These are phyloP conservation scores for Isatis tinctoria DNA, from an alignment of 345 rosid species.

Conservation along the genomic window DNA sequence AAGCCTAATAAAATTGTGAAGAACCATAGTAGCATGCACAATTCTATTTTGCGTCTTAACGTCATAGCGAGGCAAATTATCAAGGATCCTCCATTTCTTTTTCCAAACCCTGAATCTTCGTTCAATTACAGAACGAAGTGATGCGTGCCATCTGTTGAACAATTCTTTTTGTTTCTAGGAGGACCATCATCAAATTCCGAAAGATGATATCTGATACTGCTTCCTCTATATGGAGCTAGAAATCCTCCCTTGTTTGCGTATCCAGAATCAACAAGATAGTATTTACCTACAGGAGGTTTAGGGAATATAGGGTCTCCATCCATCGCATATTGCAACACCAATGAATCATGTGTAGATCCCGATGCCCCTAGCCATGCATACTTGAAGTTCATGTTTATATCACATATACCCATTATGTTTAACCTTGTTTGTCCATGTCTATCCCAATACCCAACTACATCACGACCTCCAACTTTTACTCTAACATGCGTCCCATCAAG, in stretches of 20 bases:
- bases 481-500: neutral
- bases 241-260: neutral
- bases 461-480: neutral
- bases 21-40: neutral
- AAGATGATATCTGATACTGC: neutral
- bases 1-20: neutral
- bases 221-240: neutral
- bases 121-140: neutral
- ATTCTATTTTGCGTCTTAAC: neutral
- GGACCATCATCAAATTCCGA: neutral
- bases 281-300: neutral
- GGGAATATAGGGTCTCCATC: neutral
- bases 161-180: neutral
- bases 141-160: neutral
- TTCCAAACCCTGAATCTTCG: neutral
- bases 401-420: neutral
- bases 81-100: neutral
- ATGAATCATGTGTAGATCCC: neutral
- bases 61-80: neutral
- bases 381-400: neutral
- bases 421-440: neutral
- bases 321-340: neutral
- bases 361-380: neutral
- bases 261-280: neutral
- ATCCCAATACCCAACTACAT: neutral